These are phyloP conservation scores for Wickerhamiella sergipiensis DNA, from an alignment of 805 yeast species.

Conservation along the genomic window DNA sequence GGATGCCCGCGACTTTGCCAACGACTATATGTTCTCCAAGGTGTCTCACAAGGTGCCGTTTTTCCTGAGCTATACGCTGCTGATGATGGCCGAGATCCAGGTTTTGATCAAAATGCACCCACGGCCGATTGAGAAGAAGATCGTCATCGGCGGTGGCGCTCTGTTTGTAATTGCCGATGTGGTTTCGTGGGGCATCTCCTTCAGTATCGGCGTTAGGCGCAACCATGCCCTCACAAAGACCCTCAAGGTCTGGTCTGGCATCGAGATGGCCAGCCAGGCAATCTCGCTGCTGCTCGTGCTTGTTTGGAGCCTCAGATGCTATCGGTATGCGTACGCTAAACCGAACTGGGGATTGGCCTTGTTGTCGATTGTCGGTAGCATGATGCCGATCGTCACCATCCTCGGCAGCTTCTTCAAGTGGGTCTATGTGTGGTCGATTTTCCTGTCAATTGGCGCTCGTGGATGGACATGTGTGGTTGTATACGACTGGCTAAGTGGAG, in stretches of 20 bases:
- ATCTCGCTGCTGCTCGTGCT: not conserved
- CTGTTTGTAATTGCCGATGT: not conserved
- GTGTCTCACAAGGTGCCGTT: not conserved
- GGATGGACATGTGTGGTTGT: not conserved
- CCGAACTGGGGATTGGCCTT: not conserved
- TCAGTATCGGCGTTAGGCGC: not conserved
- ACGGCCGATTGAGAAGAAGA: not conserved
- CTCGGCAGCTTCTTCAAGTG: not conserved
- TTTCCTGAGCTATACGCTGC: not conserved
- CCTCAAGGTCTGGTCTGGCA: not conserved
- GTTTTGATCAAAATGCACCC: not conserved
- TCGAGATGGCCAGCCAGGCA: not conserved
- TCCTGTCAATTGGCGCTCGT: not conserved
- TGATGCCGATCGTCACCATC: not conserved
- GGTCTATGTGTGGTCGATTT: not conserved
- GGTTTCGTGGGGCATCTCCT: not conserved
- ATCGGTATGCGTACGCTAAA: not conserved
- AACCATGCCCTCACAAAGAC: not conserved
- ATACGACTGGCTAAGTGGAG: not conserved
- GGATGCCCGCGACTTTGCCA: not conserved
- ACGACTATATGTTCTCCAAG: not conserved
- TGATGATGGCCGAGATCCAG: not conserved
- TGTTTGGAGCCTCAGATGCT: not conserved
- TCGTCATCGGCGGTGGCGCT: not conserved
- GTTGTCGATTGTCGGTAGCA: not conserved